Evolutionary conservation across 345 rosid species (phyloP), one percentile per base, ranked within the genome.

Genomic region (Aquilaria malaccensis): DNA sequence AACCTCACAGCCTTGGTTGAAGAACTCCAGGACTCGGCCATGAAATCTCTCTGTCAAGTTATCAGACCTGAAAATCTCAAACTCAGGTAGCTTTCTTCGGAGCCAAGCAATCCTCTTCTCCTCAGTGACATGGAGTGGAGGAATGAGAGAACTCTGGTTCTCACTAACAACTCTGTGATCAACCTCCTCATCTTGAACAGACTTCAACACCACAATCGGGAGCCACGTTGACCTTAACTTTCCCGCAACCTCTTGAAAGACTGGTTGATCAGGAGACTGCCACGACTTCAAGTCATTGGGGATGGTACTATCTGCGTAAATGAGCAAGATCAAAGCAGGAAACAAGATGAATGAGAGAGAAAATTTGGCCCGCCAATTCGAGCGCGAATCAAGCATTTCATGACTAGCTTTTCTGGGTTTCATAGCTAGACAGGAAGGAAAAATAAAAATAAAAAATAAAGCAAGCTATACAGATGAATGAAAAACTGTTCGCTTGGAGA

Each of bases 41-140:
- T 83, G 87, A 57, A 89, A 92, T 60, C 67, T 60, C 74, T 52
- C 41, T 30, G 86, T 75, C 52, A 73, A 13, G 49, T 77, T 59
- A 11, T 79, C 72, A 31, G 96, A 79, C 74, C 61, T 74, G 70
- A 92, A 75, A 60, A 85, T 74, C 63, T 77, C 81, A 33, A 78
- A 64, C 0, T 77, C 75, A 0, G 58, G 65, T 12, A 81, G 72
- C 70, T 79, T 84, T 0, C 61, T 58, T 6, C 74, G 67, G 63
- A 87, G 80, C 88, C 89, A 76, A 13, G 65, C 68, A 0, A 78
- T 77, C 57, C 86, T 78, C 45, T 77, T 73, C 54, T 71, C 76
- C 66, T 75, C 78, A 32, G 84, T 72, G 33, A 55, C 68, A 74
- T 76, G 76, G 31, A 45, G 55, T 0, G 87, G 86, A 64, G 89